Evolutionary conservation across 2,329 filamentous ascomycete genomes (phyloP).

Genomic region (Ophiognomonia clavigignenti-juglandacearum): DNA sequence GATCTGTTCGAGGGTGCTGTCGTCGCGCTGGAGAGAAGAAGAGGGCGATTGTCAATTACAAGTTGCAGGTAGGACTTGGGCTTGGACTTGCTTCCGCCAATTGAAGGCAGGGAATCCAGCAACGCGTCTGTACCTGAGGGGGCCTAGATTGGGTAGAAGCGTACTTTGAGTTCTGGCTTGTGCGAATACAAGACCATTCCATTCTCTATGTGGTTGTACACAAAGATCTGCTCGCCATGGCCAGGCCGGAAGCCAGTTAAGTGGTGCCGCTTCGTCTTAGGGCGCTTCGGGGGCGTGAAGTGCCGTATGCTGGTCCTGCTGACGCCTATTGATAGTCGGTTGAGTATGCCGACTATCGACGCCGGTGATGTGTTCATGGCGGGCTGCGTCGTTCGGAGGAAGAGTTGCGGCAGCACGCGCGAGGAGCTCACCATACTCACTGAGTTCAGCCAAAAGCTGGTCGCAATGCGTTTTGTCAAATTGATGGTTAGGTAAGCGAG

Average conservation of each 20-base stretch:
- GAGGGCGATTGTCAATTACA: neutral
- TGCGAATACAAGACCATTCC: constrained; percentile 51
- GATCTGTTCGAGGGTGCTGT: constrained; percentile 26
- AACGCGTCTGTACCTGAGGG: too few species aligned
- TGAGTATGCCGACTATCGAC: constrained; percentile 21
- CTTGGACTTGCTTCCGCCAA: neutral
- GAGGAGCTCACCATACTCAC: too few species aligned
- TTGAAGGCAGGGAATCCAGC: neutral
- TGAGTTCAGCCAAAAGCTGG: too few species aligned
- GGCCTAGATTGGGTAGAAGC: neutral
- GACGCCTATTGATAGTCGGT: constrained; percentile 36
- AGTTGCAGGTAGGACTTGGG: too few species aligned
- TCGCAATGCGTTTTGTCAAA: neutral
- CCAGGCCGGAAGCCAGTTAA: constrained; percentile 26
- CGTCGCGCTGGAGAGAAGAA: constrained; percentile 5
- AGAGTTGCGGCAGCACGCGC: constrained; percentile 22
- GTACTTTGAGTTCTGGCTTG: constrained; percentile 23
- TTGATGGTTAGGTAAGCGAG: constrained; percentile 20
- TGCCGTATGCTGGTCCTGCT: constrained; percentile 38
- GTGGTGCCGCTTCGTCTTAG: constrained; percentile 20
- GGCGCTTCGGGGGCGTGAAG: constrained; percentile 8
- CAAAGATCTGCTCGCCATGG: constrained; percentile 55
- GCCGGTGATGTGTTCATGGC: constrained; percentile 28
- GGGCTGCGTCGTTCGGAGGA: constrained; percentile 29
- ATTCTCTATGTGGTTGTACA: constrained; percentile 45